Evolutionary conservation across 176 grass and related monocot species (phyloP).

Genomic region (Melocanna baccifera): DNA sequence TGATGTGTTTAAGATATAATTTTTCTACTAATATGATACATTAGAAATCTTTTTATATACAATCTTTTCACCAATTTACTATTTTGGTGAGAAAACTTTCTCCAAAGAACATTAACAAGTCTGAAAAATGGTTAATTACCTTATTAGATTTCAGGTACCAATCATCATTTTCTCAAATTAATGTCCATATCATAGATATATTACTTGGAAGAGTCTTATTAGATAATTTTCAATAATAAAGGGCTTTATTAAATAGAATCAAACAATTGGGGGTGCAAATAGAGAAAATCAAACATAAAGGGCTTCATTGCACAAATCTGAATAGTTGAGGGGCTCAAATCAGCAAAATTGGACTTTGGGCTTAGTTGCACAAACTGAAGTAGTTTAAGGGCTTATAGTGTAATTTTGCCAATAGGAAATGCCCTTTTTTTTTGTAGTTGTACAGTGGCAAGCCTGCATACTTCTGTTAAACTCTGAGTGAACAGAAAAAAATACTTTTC

Average conservation of each 20-base stretch:
- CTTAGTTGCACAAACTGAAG: neutral
- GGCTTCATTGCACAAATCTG: too few species aligned
- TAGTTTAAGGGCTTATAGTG: neutral
- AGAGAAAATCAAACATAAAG: too few species aligned
- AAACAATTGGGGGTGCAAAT: too few species aligned
- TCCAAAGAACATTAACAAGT: neutral
- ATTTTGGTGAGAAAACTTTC: neutral
- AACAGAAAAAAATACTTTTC: neutral
- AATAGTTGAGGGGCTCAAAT: neutral
- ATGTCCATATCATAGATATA: too few species aligned
- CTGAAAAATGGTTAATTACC: neutral
- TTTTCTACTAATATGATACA: neutral
- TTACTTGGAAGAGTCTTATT: too few species aligned
- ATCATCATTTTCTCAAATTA: neutral
- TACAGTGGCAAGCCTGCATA: neutral
- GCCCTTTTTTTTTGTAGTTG: neutral
- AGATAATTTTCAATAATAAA: too few species aligned
- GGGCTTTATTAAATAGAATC: too few species aligned
- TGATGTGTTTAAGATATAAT: neutral
- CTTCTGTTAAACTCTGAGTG: neutral
- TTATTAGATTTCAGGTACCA: neutral
- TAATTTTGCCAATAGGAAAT: neutral
- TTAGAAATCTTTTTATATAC: neutral
- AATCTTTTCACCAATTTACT: neutral
- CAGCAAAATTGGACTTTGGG: neutral